Base-by-base conservation (phyloP, 2,329 filamentous ascomycete species). In the Chrysosphaeria jannelii region DNA sequence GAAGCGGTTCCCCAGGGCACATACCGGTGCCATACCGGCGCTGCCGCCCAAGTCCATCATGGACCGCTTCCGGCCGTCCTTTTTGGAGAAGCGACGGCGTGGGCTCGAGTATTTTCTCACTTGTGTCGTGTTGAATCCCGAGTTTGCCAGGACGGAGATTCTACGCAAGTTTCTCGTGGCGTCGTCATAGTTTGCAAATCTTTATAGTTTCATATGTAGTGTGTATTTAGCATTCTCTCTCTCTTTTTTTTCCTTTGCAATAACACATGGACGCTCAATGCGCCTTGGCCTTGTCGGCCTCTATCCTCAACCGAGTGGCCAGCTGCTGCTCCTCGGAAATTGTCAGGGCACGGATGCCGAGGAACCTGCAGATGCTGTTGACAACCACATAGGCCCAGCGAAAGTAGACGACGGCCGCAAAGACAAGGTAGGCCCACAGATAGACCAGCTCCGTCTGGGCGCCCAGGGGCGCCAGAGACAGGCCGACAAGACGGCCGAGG, bases 271-370 rank as follows among this genome's bases (percentile, higher is more conserved):
- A 12, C 20, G 21, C 3, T n/a, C n/a, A n/a, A n/a, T 18, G 15
- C 17, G 23, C 23, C 10, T 29, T 25, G 11, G 25, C 32, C 24
- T 28, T 30, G 28, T 33, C 29, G 26, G 39, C 34, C 17, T 32
- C 25, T 10, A 33, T 38, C n/a, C 47, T 50, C 31, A 41, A 37
- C 39, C 47, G 43, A 36, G 60, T 61, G 34, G 53, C 55, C 22
- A 47, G 34, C 40, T 58, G 57, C 47, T 66, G 66, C 32, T 57
- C 52, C 31, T 44, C 41, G 8, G 62, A 62, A 29, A 97, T 91
- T 1, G 79, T 93, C 33, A 97, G 48, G 37, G 81, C 90, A 39
- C 81, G 85, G 51, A 97, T 97, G 30, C 75, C 78, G 13, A 97
- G 50, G 45, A 72, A 93, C 25, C 67, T 57, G 47, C 85, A 93